These are phyloP conservation scores for Coemansia sp. DNA, from an alignment of 192 early-diverging fungal species.

Conservation along the genomic window DNA sequence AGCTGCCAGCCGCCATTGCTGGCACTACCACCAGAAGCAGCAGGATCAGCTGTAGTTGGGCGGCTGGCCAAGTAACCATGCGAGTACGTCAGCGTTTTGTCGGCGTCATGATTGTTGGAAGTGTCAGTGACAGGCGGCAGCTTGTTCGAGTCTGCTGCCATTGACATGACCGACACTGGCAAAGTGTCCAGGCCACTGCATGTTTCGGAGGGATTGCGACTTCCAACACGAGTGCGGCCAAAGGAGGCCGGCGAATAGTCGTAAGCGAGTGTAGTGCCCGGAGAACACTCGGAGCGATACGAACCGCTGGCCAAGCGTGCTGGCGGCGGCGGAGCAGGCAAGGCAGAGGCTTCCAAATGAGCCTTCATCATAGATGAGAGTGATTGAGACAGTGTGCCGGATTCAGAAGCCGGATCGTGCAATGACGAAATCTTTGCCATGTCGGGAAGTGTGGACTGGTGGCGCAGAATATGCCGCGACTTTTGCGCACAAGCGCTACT, in stretches of 20 bases:
- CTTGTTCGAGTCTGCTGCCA: background rate
- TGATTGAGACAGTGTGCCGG: background rate
- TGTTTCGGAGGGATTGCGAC: slow-evolving; percentile 8
- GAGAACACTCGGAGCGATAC: slow-evolving; percentile 27
- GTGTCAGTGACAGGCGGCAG: background rate
- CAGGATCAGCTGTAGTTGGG: slow-evolving; percentile 1
- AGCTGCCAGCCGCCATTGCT: slow-evolving; percentile 41
- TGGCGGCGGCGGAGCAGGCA: slow-evolving; percentile 23
- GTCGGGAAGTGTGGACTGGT: slow-evolving; percentile 43
- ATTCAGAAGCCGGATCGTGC: background rate
- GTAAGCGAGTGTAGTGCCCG: slow-evolving; percentile 42
- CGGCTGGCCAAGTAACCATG: background rate
- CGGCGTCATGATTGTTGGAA: slow-evolving; percentile 4
- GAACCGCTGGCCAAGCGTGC: slow-evolving; percentile 46
- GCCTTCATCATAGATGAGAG: background rate
- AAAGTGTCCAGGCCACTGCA: background rate
- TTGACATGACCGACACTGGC: slow-evolving; percentile 1
- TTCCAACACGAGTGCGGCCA: slow-evolving; percentile 5
- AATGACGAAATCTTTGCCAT: background rate
- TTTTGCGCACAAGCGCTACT: slow-evolving; percentile 12
- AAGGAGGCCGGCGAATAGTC: slow-evolving; percentile 18
- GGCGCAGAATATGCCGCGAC: slow-evolving; percentile 20
- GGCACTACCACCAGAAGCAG: background rate
- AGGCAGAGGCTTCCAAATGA: background rate
- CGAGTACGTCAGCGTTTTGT: slow-evolving; percentile 10